phyloP scores from a whole-genome alignment of 441 rosid species.

The Euphorbia schlechtendalii region DNA sequence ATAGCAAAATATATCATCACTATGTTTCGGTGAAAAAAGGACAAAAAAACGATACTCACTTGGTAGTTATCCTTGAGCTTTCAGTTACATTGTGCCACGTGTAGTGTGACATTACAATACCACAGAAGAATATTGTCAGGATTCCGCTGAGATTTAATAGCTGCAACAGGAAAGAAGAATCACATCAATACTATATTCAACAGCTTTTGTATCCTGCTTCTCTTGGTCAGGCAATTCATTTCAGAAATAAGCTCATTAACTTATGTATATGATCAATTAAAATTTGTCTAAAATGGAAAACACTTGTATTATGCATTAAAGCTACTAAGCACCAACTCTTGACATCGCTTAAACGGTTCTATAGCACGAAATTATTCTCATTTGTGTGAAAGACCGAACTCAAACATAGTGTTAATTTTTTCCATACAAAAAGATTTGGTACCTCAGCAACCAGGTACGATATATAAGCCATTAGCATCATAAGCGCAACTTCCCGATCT shows the following conservation, averaged over 20 bases:
- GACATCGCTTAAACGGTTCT: background rate
- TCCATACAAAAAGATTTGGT: background rate
- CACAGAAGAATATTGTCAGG: slow-evolving; percentile 60
- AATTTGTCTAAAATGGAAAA: background rate
- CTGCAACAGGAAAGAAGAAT: slow-evolving; percentile 30
- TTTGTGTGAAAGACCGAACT: too few species aligned
- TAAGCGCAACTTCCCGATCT: slow-evolving; percentile 64
- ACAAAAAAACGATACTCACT: slow-evolving; percentile 26
- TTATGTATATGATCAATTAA: background rate
- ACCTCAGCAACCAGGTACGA: slow-evolving; percentile 79
- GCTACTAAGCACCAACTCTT: background rate
- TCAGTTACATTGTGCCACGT: slow-evolving; percentile 69
- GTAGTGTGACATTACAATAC: slow-evolving; percentile 62
- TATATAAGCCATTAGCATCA: slow-evolving; percentile 66
- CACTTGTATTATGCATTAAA: background rate
- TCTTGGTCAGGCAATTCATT: background rate
- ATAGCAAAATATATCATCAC: background rate
- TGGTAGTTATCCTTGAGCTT: slow-evolving; percentile 56
- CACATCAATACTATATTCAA: background rate
- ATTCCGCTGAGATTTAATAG: slow-evolving; percentile 53
- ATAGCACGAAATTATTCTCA: background rate
- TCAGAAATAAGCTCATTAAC: slow-evolving; percentile 1
- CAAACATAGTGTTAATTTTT: too few species aligned
- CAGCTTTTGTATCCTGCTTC: background rate
- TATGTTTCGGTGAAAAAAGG: background rate